Conservation (phyloP, 805 yeast species). For the Pichia nakasei region DNA sequence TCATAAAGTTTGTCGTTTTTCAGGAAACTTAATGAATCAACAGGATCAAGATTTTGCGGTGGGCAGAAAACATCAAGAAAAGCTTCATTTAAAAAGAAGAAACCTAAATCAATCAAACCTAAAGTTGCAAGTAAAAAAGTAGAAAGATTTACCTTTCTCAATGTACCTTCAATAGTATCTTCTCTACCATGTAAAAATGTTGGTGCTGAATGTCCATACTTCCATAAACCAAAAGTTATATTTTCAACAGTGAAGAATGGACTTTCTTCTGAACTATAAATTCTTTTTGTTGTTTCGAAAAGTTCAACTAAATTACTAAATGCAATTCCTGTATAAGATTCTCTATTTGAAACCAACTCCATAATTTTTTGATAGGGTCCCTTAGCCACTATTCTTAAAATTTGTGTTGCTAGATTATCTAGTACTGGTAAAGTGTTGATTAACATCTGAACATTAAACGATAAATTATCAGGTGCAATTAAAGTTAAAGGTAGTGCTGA, state of each 20-base stretch:
- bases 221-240: slow-evolving; percentile 65
- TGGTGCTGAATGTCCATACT: slow-evolving; percentile 52
- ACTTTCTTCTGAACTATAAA: slow-evolving; percentile 58
- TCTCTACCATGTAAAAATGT: slow-evolving; percentile 50
- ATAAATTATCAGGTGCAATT: slow-evolving; percentile 46
- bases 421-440: slow-evolving; percentile 65
- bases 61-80: slow-evolving; percentile 88
- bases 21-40: slow-evolving; percentile 25
- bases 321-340: slow-evolving; percentile 54
- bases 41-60: slow-evolving; percentile 45
- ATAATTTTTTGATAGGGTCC: slow-evolving; percentile 72
- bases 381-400: slow-evolving; percentile 60
- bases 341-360: slow-evolving; percentile 57
- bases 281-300: slow-evolving; percentile 66
- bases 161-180: slow-evolving; percentile 51
- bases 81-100: slow-evolving; percentile 74
- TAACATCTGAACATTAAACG: slow-evolving; percentile 55
- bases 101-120: slow-evolving; percentile 80
- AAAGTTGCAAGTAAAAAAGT: slow-evolving; percentile 82
- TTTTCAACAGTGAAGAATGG: slow-evolving; percentile 66
- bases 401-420: slow-evolving; percentile 76
- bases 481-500: slow-evolving; percentile 53
- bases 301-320: slow-evolving; percentile 63
- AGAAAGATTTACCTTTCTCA: slow-evolving; percentile 80
- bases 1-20: slow-evolving; percentile 14